Evolutionary conservation across 2,329 filamentous ascomycete genomes (phyloP).

Genomic region (Colletotrichum tamarilloi): DNA sequence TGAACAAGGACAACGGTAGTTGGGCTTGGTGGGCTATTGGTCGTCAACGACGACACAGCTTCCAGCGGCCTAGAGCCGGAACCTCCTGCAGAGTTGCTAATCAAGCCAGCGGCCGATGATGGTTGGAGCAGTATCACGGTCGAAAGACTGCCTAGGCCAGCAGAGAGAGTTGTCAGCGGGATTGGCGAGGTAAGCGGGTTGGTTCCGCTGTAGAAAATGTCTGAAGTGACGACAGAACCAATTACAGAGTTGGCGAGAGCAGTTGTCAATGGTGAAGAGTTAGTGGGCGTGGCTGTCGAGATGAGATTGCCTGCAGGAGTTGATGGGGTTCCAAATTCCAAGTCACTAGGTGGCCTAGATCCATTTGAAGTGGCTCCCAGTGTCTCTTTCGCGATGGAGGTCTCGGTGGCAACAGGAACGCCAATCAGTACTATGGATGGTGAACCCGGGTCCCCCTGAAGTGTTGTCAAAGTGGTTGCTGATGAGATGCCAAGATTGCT

Average conservation of each 20-base stretch:
- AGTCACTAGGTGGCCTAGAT: neutral
- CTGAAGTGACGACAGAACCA: constrained; percentile 6
- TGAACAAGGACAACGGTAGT: no score
- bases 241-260: neutral
- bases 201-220: neutral
- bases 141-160: neutral
- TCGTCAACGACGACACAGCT: neutral
- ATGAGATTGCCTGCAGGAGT: neutral
- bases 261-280: neutral
- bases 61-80: neutral
- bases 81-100: neutral
- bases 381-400: neutral
- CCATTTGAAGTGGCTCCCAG: neutral
- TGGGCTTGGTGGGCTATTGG: no score
- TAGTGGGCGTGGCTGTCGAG: neutral
- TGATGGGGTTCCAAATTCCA: neutral
- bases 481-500: neutral
- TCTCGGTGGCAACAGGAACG: neutral
- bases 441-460: neutral
- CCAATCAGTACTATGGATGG: neutral
- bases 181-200: neutral
- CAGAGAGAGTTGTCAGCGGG: constrained; percentile 8
- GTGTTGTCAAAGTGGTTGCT: neutral
- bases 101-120: neutral
- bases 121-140: neutral